These are phyloP conservation scores for Ogataea corticis DNA, from an alignment of 805 yeast genomes.

Conservation along the genomic window DNA sequence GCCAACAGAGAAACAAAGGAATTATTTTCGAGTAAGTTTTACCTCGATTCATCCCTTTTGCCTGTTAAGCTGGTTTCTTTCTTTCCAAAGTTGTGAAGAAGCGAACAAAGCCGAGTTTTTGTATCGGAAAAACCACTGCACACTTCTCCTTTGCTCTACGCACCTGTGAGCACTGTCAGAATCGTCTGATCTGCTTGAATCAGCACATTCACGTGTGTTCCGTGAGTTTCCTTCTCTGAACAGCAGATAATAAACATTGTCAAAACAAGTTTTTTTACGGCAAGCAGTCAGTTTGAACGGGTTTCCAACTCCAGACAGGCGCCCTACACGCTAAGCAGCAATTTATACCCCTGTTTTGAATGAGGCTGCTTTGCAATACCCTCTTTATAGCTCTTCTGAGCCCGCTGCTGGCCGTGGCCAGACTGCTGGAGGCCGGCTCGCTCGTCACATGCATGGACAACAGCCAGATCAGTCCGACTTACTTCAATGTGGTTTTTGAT, in stretches of 20 bases:
- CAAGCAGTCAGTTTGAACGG: no score
- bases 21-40: not conserved
- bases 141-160: no score
- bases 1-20: slow-evolving; percentile 1
- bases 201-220: no score
- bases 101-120: not conserved
- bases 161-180: no score
- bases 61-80: slow-evolving; percentile 5
- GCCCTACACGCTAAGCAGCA: no score
- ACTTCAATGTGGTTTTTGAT: slow-evolving; percentile 72
- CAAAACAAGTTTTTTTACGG: not conserved
- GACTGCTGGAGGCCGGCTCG: slow-evolving; percentile 62
- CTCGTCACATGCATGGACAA: slow-evolving; percentile 84
- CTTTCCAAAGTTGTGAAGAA: not conserved
- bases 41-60: slow-evolving; percentile 1
- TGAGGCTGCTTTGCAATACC: not conserved
- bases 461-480: slow-evolving; percentile 70
- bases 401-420: slow-evolving; percentile 17
- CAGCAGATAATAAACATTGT: no score
- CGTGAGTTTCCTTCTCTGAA: no score
- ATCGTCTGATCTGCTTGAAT: no score
- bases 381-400: slow-evolving; percentile 1
- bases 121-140: not conserved
- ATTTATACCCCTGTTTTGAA: not conserved
- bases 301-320: no score